Evolutionary conservation across 129 eudicot species (phyloP).

Genomic region (Tagetes patula): DNA sequence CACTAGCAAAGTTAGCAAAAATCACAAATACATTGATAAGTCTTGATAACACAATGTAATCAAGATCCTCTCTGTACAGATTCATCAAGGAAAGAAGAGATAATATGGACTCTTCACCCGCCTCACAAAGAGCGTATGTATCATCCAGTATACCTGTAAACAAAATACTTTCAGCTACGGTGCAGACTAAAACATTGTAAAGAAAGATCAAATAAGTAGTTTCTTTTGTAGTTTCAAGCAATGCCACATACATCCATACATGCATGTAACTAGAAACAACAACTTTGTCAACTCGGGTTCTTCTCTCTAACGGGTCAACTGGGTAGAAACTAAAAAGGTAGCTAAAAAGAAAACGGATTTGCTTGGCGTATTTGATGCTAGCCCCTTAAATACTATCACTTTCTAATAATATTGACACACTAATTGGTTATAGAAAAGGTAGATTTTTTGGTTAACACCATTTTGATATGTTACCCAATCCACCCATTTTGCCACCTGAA

Average conservation of each 20-base stretch:
- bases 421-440: not conserved
- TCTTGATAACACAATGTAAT: slow-evolving; percentile 45
- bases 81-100: slow-evolving; percentile 46
- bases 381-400: not conserved
- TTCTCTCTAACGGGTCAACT: slow-evolving; percentile 5
- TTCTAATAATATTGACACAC: not conserved
- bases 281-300: not conserved
- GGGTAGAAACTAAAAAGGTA: not conserved
- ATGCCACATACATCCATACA: not conserved
- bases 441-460: not conserved
- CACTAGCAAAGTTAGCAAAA: slow-evolving; percentile 15
- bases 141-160: slow-evolving; percentile 54
- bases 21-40: slow-evolving; percentile 36
- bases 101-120: slow-evolving; percentile 42
- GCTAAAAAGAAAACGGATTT: not conserved
- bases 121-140: slow-evolving; percentile 55
- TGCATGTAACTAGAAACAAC: not conserved
- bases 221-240: not conserved
- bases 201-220: not conserved
- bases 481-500: slow-evolving; percentile 5
- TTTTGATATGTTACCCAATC: not conserved
- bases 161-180: slow-evolving; percentile 11
- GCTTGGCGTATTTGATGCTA: not conserved
- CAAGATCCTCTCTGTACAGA: slow-evolving; percentile 40
- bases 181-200: slow-evolving; percentile 18